A percentile compares a stretch with the other conserved stretches of the same genome.
phyloP scores from a whole-genome alignment of 164 flowering plant species.

The Piper betle region DNA sequence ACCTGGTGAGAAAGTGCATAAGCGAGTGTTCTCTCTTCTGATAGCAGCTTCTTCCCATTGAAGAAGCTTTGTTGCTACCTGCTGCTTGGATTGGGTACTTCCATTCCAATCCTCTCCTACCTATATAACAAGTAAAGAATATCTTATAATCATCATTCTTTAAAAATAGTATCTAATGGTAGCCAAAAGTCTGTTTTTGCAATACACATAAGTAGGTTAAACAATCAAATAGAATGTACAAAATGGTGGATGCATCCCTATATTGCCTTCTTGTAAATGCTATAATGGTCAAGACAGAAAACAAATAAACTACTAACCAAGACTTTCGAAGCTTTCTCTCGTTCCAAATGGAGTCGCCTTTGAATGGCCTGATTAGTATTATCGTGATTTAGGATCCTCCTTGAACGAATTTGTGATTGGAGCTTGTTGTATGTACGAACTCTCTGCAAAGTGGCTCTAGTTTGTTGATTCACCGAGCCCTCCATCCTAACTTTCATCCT shows the following conservation, averaged over 20 bases:
- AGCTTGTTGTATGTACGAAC: slow-evolving; percentile 71
- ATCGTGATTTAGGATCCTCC: slow-evolving; percentile 74
- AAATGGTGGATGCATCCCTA: too few species aligned
- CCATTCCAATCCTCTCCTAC: slow-evolving; percentile 84
- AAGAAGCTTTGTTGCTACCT: slow-evolving; percentile 53
- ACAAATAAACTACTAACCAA: background rate
- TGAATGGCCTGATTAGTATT: slow-evolving; percentile 64
- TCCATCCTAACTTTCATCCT: slow-evolving; percentile 58
- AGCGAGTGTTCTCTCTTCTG: slow-evolving; percentile 77
- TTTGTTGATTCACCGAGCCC: slow-evolving; percentile 68
- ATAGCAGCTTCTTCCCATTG: slow-evolving; percentile 67
- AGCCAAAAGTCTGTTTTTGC: too few species aligned
- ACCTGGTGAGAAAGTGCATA: slow-evolving; percentile 87
- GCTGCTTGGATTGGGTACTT: slow-evolving; percentile 68
- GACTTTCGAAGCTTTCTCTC: slow-evolving; percentile 44
- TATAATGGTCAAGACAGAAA: background rate
- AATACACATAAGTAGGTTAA: too few species aligned
- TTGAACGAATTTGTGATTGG: slow-evolving; percentile 61
- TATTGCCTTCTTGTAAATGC: background rate
- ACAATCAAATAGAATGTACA: too few species aligned
- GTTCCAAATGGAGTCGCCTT: slow-evolving; percentile 61
- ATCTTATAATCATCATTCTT: too few species aligned
- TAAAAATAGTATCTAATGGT: too few species aligned
- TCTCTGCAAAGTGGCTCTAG: slow-evolving; percentile 48
- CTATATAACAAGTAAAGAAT: slow-evolving; percentile 13